A percentile compares a stretch with the other conserved stretches of the same genome.
These are phyloP conservation scores for Suhomyces bokatorum DNA, from an alignment of 1,139 yeast species.

Conservation along the genomic window DNA sequence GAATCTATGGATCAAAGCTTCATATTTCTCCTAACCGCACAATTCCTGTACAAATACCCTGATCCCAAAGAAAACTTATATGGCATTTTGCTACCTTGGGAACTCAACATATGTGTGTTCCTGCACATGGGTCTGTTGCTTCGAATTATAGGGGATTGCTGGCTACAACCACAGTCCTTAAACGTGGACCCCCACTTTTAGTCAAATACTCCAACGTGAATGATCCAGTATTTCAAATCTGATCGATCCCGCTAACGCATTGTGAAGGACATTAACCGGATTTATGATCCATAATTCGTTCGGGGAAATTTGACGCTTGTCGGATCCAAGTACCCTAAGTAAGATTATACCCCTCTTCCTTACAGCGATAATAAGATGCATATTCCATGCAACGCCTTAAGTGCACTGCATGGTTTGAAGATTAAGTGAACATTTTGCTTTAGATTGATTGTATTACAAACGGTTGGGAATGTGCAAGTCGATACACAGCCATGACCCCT, in stretches of 20 bases:
- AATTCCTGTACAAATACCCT: background rate
- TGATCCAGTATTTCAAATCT: background rate
- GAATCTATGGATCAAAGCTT: background rate
- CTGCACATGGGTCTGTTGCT: background rate
- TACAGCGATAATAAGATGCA: background rate
- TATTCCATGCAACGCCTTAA: background rate
- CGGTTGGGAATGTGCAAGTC: background rate
- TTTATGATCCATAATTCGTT: too few relatives aligned
- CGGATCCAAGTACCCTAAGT: background rate
- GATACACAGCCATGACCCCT: background rate
- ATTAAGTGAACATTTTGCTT: background rate
- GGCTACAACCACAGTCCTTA: background rate
- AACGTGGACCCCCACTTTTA: too few relatives aligned
- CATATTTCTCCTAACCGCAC: background rate
- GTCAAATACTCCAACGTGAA: too few relatives aligned
- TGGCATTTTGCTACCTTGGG: background rate
- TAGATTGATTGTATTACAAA: background rate
- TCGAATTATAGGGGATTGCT: background rate
- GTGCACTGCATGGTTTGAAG: background rate
- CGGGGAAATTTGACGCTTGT: background rate
- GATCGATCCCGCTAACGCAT: background rate
- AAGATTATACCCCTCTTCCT: background rate
- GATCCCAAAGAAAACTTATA: background rate
- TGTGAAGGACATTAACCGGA: too few relatives aligned
- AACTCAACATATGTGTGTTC: too few relatives aligned